Percentiles rank a stretch among this genome's conserved stretches.
phyloP scores from a whole-genome alignment of 768 basidiomycete species.

The Cystofilobasidium macerans region DNA sequence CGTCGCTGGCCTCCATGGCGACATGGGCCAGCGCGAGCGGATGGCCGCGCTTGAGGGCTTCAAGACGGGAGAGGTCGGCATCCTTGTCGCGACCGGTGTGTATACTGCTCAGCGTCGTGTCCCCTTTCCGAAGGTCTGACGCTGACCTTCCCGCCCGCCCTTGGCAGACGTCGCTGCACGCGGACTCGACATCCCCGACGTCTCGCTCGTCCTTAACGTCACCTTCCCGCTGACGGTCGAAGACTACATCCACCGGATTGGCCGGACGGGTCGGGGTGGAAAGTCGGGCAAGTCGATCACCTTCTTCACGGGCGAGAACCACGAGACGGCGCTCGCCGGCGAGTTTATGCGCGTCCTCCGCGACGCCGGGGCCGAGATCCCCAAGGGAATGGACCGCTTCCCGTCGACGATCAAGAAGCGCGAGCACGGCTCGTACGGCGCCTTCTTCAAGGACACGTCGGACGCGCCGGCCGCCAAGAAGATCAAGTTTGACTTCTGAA shows the following conservation, averaged over 20 bases:
- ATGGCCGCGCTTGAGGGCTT: conserved; percentile 79
- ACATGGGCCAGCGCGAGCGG: conserved; percentile 73
- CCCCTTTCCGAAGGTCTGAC: background rate
- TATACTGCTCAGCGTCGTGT: background rate
- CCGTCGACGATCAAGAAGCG: conserved; percentile 97
- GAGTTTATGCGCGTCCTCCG: conserved; percentile 82
- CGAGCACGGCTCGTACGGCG: conserved; percentile 76
- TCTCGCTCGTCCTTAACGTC: conserved; percentile 87
- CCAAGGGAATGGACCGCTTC: conserved; percentile 68
- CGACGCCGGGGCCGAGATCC: conserved; percentile 62
- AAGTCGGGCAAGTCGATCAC: conserved; percentile 27
- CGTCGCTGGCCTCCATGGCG: conserved; percentile 77
- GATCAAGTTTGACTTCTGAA: conserved; percentile 41
- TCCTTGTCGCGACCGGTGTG: conserved; percentile 66
- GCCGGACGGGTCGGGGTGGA: conserved; percentile 27
- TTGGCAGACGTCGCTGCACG: conserved; percentile 85
- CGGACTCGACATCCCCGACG: conserved; percentile 93
- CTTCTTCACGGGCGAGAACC: conserved; percentile 60
- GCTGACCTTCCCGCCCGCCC: background rate
- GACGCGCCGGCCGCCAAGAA: conserved; percentile 42
- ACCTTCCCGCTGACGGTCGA: conserved; percentile 81
- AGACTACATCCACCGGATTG: conserved; percentile 28
- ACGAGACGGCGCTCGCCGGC: conserved; percentile 78
- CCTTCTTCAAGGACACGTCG: conserved; percentile 41
- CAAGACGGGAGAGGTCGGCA: conserved; percentile 62